phyloP scores from a whole-genome alignment of 495 filamentous ascomycete genomes.

The Tuber brumale region DNA sequence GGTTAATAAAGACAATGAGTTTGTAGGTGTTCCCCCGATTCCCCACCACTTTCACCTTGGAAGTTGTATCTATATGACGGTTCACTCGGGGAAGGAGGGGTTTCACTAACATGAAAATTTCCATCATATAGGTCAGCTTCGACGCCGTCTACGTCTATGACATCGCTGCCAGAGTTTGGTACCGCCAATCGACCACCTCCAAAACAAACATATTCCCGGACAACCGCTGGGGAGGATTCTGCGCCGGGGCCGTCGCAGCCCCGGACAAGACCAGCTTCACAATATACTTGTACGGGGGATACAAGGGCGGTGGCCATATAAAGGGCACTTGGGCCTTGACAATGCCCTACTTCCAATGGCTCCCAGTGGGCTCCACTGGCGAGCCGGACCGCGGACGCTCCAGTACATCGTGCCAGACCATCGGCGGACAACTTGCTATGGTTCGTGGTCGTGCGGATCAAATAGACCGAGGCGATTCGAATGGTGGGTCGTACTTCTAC shows the following conservation, averaged over 20 bases:
- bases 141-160: not conserved
- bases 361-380: not conserved
- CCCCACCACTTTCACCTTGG: not conserved
- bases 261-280: slow-evolving; percentile 2
- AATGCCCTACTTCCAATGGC: slow-evolving; percentile 1
- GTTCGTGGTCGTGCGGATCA: not conserved
- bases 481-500: not conserved
- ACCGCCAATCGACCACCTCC: not conserved
- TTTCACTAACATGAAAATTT: not conserved
- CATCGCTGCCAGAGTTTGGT: not conserved
- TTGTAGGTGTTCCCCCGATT: not conserved
- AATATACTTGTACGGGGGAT: not conserved
- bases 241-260: not conserved
- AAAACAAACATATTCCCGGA: not conserved
- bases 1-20: slow-evolving; percentile 6
- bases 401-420: not conserved
- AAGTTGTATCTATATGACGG: not conserved
- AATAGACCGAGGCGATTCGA: not conserved
- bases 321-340: not conserved
- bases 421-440: not conserved
- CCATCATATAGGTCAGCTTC: not conserved
- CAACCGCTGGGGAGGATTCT: not conserved
- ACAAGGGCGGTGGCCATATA: not conserved
- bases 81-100: not conserved
- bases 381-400: not conserved